phyloP scores from a whole-genome alignment of 371 early-diverging fungal genomes.

The Mucor ambiguus region DNA sequence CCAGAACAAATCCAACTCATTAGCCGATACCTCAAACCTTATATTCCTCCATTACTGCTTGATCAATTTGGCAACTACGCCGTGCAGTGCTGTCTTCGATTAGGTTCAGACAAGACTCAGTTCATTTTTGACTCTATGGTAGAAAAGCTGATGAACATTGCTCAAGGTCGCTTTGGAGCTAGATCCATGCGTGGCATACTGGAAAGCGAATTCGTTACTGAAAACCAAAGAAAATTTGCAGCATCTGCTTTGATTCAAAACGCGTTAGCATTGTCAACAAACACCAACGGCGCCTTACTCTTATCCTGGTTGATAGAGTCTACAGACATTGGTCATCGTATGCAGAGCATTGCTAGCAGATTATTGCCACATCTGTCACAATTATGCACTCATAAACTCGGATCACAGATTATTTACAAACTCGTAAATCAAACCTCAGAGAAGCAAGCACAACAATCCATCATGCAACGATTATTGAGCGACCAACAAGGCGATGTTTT shows the following conservation, averaged over 20 bases:
- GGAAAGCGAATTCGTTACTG: constrained; percentile 66
- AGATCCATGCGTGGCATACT: constrained; percentile 86
- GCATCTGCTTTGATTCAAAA: constrained; percentile 85
- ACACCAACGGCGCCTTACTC: constrained; percentile 91
- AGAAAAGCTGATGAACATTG: constrained; percentile 72
- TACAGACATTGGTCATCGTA: constrained; percentile 42
- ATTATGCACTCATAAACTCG: constrained; percentile 90
- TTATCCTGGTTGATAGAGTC: constrained; percentile 95
- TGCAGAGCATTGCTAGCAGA: constrained; percentile 62
- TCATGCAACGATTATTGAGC: constrained; percentile 21
- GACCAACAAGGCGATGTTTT: constrained; percentile 11
- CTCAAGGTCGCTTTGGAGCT: constrained; percentile 85
- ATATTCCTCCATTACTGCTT: constrained; percentile 78
- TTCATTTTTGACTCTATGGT: constrained; percentile 87
- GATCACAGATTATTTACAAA: constrained; percentile 82
- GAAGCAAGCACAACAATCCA: constrained; percentile 24
- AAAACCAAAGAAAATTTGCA: constrained; percentile 71
- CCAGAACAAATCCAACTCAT: constrained; percentile 58
- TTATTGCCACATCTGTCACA: constrained; percentile 74
- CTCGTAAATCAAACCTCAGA: constrained; percentile 88
- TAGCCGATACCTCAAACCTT: constrained; percentile 55
- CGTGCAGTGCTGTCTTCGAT: constrained; percentile 83
- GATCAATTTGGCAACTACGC: constrained; percentile 95
- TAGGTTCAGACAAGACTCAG: constrained; percentile 60
- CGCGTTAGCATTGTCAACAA: constrained; percentile 77